These are phyloP conservation scores for Boletus sp. DNA, from an alignment of 768 basidiomycete genomes.

Conservation along the genomic window DNA sequence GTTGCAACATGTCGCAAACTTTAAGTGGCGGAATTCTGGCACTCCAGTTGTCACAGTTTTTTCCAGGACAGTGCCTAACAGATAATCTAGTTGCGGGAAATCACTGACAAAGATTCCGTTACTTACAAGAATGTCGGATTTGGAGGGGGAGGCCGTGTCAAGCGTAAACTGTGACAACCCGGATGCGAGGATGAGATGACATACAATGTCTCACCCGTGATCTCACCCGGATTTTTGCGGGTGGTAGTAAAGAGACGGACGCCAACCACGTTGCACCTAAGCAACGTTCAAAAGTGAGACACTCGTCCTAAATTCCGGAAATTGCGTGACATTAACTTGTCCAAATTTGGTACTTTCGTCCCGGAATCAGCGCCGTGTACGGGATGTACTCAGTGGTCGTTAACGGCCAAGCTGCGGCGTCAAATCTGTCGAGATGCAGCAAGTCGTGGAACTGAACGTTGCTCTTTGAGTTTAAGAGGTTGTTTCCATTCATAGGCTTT, in stretches of 20 bases:
- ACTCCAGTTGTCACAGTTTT: not conserved
- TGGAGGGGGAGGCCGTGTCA: not conserved
- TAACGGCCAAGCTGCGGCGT: not conserved
- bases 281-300: constrained; percentile 19
- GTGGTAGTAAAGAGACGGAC: not conserved
- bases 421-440: not conserved
- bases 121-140: constrained; percentile 4
- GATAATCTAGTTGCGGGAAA: not conserved
- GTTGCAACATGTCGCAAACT: not conserved
- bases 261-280: not conserved
- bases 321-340: constrained; percentile 9
- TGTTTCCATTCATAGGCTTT: not conserved
- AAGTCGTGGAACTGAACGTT: constrained; percentile 1
- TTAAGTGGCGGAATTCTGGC: not conserved
- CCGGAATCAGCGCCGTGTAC: not conserved
- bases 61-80: not conserved
- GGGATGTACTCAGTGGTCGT: not conserved
- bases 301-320: not conserved
- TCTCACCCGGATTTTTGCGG: not conserved
- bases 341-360: constrained; percentile 1
- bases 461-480: constrained; percentile 3
- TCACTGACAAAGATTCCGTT: not conserved
- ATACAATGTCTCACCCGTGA: constrained; percentile 17
- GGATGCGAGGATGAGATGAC: constrained; percentile 3
- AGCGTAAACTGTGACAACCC: not conserved